These are phyloP conservation scores for Saccharomycopsis sp. DNA, from an alignment of 805 yeast genomes.

Conservation along the genomic window DNA sequence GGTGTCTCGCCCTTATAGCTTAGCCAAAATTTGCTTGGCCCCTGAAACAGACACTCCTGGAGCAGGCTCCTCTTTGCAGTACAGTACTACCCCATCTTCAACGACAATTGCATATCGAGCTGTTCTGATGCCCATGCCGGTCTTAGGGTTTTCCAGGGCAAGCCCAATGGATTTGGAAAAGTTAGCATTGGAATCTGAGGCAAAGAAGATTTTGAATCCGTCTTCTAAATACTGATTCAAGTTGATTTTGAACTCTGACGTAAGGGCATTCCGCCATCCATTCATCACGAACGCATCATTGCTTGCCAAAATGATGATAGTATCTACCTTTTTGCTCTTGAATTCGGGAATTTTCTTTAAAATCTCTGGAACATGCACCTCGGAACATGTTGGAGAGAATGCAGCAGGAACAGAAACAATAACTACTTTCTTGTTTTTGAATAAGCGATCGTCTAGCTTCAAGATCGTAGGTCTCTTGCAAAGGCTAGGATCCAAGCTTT, in stretches of 20 bases:
- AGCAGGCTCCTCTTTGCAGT: constrained; percentile 34
- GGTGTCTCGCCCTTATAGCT: constrained; percentile 20
- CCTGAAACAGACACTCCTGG: constrained; percentile 33
- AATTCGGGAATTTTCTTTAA: constrained; percentile 44
- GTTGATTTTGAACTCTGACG: background rate
- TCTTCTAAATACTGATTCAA: constrained; percentile 27
- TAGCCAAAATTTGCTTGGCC: constrained; percentile 29
- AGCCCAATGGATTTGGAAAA: constrained; percentile 58
- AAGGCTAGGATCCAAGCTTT: constrained; percentile 1
- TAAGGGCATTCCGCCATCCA: constrained; percentile 58
- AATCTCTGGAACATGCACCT: constrained; percentile 65
- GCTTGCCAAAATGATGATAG: constrained; percentile 54
- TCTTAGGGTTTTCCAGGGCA: constrained; percentile 44
- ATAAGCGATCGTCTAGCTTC: constrained; percentile 1
- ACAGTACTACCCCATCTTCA: constrained; percentile 47
- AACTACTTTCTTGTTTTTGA: constrained; percentile 45
- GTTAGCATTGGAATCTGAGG: constrained; percentile 55
- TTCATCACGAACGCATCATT: constrained; percentile 67
- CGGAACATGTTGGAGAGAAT: constrained; percentile 77
- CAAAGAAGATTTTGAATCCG: constrained; percentile 43
- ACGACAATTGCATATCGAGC: constrained; percentile 69
- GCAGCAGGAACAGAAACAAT: constrained; percentile 82
- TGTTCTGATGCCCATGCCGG: constrained; percentile 53
- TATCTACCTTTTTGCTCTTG: constrained; percentile 54
- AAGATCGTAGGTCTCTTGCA: constrained; percentile 14